A percentile compares a stretch with the other conserved stretches of the same genome.
Conservation (phyloP, 768 basidiomycete species). For the Tulasnella sp. region DNA sequence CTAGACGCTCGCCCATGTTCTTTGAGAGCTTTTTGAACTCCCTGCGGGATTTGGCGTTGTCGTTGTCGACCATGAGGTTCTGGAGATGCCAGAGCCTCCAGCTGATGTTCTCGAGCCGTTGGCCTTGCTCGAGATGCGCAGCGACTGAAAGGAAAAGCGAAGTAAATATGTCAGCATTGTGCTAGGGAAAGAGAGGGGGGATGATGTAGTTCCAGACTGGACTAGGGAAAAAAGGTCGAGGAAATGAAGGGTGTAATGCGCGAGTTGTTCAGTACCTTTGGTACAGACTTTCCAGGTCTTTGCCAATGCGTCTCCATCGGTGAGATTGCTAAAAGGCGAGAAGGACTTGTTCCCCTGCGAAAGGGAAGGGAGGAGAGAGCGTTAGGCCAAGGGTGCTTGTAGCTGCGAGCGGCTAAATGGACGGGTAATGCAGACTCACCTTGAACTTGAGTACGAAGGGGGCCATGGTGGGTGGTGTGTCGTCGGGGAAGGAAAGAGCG, state of each 20-base stretch:
- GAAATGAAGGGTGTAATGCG: neutral
- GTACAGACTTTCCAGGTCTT: constrained; percentile 76
- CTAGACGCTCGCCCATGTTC: constrained; percentile 82
- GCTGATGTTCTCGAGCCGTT: constrained; percentile 81
- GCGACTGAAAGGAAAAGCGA: constrained; percentile 39
- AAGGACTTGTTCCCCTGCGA: constrained; percentile 84
- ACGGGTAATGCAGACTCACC: constrained; percentile 13
- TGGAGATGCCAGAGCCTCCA: constrained; percentile 92
- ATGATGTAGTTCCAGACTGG: constrained; percentile 6
- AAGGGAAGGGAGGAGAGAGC: neutral
- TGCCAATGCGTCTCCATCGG: constrained; percentile 72
- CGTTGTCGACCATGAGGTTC: constrained; percentile 81
- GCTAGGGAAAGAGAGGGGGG: neutral
- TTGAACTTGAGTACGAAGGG: constrained; percentile 26
- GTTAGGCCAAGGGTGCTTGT: neutral
- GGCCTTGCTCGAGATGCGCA: constrained; percentile 70
- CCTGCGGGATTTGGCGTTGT: constrained; percentile 78
- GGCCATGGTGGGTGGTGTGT: constrained; percentile 11
- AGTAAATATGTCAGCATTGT: constrained; percentile 12
- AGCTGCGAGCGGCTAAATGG: neutral
- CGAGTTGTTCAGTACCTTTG: constrained; percentile 7
- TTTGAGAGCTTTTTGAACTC: constrained; percentile 86
- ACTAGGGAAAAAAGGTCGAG: neutral
- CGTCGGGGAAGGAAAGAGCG: neutral
- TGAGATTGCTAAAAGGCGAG: constrained; percentile 81